Evolutionary conservation across 257 asterid species (phyloP), one percentile per base, ranked within the genome.

Genomic region (Petunia secreta): DNA sequence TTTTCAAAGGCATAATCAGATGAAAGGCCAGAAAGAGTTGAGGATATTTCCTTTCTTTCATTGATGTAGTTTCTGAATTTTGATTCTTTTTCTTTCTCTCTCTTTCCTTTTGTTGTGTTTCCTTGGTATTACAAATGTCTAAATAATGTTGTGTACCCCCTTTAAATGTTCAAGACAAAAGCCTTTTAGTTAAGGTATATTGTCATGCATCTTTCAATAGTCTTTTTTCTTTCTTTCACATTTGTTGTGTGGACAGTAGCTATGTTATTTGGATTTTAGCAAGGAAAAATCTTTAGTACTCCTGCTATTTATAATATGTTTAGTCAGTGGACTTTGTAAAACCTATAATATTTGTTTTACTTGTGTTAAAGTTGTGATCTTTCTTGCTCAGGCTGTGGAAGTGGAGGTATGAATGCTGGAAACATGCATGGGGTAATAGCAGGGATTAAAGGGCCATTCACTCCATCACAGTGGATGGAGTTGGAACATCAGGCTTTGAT

Each of bases 401-500:
- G 63, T 54, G 85, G 87, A 87, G 88, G 85, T 48, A 55, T 87
- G 80, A 87, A 63, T 82, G 85, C 73, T 59, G 89, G 86, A 78
- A 80, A 81, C 82, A 86, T 88, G 90, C 91, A 88, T 53, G 92
- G 92, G 73, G 78, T 80, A 36, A 8, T 81, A 1, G 63, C 88
- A 50, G 91, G 92, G 7, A 46, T 89, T 6, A 86, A 86, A 79
- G 92, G 93, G 16, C 93, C 94, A 11, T 92, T 92, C 52, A 90
- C 93, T 34, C 87, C 97, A 52, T 91, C 97, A 43, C 97, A 91
- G 48, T 88, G 94, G 93, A 88, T 89, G 91, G 97, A 92, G 81
- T 74, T 92, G 7, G 97, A 91, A 80, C 97, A 90, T 8, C 97
- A 92, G 82, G 95, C 97, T 4, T 87, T 91, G 97, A 92, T 92